Conservation (phyloP, 2,329 filamentous ascomycete species). For the Gaeumannomyces tritici region DNA sequence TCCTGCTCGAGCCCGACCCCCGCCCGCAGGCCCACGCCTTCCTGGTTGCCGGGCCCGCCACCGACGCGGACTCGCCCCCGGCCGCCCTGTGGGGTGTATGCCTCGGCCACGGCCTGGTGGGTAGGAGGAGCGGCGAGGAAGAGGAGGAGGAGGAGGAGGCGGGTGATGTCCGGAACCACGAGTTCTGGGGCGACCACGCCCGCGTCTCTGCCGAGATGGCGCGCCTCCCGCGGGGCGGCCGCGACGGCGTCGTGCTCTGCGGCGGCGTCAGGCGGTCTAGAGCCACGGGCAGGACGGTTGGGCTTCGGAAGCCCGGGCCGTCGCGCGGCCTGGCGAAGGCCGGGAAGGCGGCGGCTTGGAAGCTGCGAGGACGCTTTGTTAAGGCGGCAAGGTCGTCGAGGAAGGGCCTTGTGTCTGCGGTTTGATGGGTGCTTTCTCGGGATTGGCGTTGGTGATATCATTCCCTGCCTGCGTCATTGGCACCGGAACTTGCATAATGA, state of each 20-base stretch:
- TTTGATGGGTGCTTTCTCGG: neutral
- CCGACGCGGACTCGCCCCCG: constrained; percentile 12
- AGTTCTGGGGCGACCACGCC: constrained; percentile 44
- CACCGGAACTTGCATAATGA: too few relatives aligned
- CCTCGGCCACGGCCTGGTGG: constrained; percentile 44
- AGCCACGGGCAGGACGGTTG: constrained; percentile 27
- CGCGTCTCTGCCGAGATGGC: constrained; percentile 29
- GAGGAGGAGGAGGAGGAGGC: constrained; percentile 8
- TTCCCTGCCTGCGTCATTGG: neutral
- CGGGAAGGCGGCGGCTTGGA: neutral
- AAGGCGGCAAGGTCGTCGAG: neutral
- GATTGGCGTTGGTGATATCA: neutral
- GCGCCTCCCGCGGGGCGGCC: constrained; percentile 19
- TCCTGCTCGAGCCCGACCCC: constrained; percentile 39
- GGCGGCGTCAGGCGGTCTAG: constrained; percentile 28
- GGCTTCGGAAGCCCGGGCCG: constrained; percentile 13
- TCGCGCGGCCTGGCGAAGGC: too few relatives aligned
- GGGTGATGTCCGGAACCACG: constrained; percentile 36
- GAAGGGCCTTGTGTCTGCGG: neutral
- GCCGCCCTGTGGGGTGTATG: constrained; percentile 40
- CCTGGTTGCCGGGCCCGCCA: constrained; percentile 24
- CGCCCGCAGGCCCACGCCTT: constrained; percentile 36
- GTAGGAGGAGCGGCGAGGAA: constrained; percentile 7
- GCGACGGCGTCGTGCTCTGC: constrained; percentile 32
- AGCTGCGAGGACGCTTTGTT: neutral